A percentile compares a stretch with the other conserved stretches of the same genome.
Conservation (phyloP, 805 yeast species). For the Ascoidea rubescens region DNA sequence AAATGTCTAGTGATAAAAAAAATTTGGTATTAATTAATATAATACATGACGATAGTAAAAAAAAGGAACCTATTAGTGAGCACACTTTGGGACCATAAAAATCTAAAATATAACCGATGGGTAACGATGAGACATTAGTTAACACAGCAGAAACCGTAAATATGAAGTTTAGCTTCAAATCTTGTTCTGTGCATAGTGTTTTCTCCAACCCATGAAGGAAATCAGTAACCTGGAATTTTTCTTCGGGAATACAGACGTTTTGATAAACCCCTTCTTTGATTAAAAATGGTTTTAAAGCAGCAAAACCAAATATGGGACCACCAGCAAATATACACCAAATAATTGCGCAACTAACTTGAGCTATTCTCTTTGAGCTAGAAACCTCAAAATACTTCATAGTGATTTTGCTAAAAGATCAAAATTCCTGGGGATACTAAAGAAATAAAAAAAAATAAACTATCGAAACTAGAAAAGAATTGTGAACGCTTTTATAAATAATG, state of each 20-base stretch:
- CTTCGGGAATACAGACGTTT: constrained; percentile 35
- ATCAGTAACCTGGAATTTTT: neutral
- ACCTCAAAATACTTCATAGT: neutral
- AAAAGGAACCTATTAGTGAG: constrained; percentile 56
- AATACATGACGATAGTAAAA: constrained; percentile 43
- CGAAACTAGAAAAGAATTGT: no score
- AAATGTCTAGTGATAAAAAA: constrained; percentile 5
- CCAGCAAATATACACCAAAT: constrained; percentile 84
- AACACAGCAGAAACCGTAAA: constrained; percentile 80
- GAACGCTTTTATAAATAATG: no score
- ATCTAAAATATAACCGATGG: constrained; percentile 75
- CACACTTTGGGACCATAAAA: constrained; percentile 71
- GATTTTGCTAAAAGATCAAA: no score
- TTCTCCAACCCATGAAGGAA: neutral
- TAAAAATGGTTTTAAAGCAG: constrained; percentile 80
- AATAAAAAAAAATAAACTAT: no score
- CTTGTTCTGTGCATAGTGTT: constrained; percentile 55
- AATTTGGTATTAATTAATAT: constrained; percentile 28
- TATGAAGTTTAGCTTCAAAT: constrained; percentile 64
- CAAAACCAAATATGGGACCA: constrained; percentile 94
- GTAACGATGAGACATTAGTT: constrained; percentile 71
- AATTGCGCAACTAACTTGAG: constrained; percentile 63
- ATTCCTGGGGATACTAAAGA: no score
- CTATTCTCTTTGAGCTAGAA: constrained; percentile 9
- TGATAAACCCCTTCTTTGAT: constrained; percentile 66